These are phyloP conservation scores for Stereum hirsutum DNA, from an alignment of 1,284 basidiomycete genomes.

Conservation along the genomic window DNA sequence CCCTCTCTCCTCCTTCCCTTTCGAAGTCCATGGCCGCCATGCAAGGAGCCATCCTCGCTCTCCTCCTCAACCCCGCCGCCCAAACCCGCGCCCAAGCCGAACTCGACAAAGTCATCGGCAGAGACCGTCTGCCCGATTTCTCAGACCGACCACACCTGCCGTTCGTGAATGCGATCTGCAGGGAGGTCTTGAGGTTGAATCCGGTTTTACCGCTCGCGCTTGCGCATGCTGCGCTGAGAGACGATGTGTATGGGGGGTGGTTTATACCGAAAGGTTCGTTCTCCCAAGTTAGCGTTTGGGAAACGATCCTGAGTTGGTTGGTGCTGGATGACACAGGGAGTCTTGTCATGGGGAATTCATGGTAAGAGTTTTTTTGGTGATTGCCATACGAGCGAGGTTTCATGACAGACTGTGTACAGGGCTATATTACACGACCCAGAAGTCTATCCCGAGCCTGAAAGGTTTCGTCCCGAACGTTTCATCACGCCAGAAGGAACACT, in stretches of 20 bases:
- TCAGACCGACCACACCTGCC: slow-evolving; percentile 1
- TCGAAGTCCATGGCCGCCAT: slow-evolving; percentile 20
- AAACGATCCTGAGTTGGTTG: no score
- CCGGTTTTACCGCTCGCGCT: neutral
- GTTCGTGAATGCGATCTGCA: slow-evolving; percentile 2
- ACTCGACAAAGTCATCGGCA: slow-evolving; percentile 1
- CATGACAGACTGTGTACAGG: no score
- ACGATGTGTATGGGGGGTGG: slow-evolving; percentile 7
- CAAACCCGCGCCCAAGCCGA: slow-evolving; percentile 3
- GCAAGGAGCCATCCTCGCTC: slow-evolving; percentile 6
- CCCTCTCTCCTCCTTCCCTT: slow-evolving; percentile 19
- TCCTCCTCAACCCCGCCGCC: slow-evolving; percentile 6
- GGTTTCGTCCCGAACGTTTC: no score
- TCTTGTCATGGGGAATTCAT: no score
- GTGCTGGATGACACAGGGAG: no score
- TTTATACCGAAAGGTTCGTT: slow-evolving; percentile 3
- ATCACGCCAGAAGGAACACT: no score
- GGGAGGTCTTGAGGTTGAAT: neutral
- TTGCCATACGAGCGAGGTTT: no score
- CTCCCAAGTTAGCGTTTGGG: no score
- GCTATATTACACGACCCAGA: no score
- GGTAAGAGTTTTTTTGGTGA: no score
- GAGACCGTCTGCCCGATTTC: slow-evolving; percentile 6
- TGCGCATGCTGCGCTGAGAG: slow-evolving; percentile 1
- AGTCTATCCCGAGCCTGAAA: no score